Base-by-base conservation (phyloP, 2,329 filamentous ascomycete genomes). In the Calonectria ilicicola region DNA sequence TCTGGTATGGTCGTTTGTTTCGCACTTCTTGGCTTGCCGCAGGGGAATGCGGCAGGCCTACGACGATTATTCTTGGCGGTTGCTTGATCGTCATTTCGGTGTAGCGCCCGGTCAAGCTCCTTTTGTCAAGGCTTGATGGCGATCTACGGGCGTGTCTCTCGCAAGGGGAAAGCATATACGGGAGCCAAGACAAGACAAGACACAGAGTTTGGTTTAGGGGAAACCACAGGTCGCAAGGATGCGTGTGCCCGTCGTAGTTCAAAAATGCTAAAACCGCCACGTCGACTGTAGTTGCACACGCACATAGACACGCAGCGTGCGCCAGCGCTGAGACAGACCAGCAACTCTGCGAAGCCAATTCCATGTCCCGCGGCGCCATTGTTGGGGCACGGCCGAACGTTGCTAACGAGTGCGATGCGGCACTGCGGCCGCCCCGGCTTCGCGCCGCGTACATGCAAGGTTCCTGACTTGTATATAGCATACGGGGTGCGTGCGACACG, bases 111-210 rank as follows among this genome's bases (percentile, higher is more conserved):
- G 71, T 74, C 68, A 58, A 21, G n/a, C 65, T 69, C 77, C 56
- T 56, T 32, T 64, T 73, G 74, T 73, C 69, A 69, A 75, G 74
- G 49, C 70, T 75, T 74, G 56, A 75, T 74, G 70, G 42, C 46
- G 75, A 78, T 79, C 76, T 58, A 69, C 74, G 62, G 53, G 32
- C 51, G 29, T 58, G 53, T 58, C 53, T 58, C 53, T 58, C 53
- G 53, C 63, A 32, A 53, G 67, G 47, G 42, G 56, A 42, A 35
- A 67, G 40, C 32, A 53, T 60, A 44, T 67, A 17, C 38, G 53
- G 53, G 53, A 58, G 53, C 42, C 58, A 63, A 46, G 58, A 58
- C 53, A 58, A 38, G 62, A 38, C 62, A 32, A 32, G 35, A 58
- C n/a, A n/a, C 44, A 53, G 15, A 38, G 65, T 51, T 40, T 26